Evolutionary conservation across 2,329 filamentous ascomycete genomes (phyloP).

Genomic region (Pseudonectria buxi): DNA sequence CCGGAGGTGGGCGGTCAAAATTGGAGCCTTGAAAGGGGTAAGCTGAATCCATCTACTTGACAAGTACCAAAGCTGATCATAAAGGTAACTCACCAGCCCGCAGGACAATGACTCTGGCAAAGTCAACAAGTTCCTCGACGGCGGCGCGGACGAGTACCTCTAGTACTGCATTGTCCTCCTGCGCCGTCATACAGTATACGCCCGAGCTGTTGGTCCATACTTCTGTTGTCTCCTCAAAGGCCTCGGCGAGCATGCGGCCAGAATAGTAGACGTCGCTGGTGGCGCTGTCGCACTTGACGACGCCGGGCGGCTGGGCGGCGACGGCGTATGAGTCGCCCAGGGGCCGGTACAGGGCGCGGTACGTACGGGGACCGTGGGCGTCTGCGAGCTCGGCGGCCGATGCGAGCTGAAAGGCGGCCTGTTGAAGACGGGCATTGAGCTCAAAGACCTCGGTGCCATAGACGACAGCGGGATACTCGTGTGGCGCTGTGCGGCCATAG

Average conservation of each 20-base stretch:
- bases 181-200: constrained; percentile 62
- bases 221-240: constrained; percentile 58
- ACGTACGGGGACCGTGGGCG: constrained; percentile 39
- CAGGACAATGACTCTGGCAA: constrained; percentile 60
- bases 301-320: constrained; percentile 42
- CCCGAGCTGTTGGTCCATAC: constrained; percentile 63
- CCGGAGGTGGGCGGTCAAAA: constrained; percentile 63
- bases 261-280: constrained; percentile 69
- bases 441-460: constrained; percentile 69
- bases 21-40: constrained; percentile 43
- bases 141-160: constrained; percentile 58
- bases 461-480: constrained; percentile 49
- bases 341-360: constrained; percentile 46
- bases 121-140: constrained; percentile 53
- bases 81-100: constrained; percentile 41
- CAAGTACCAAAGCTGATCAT: not conserved
- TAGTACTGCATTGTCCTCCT: constrained; percentile 66
- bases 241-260: constrained; percentile 51
- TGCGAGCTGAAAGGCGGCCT: constrained; percentile 45
- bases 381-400: constrained; percentile 46
- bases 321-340: constrained; percentile 33
- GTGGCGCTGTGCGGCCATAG: constrained; percentile 49
- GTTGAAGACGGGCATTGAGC: constrained; percentile 52
- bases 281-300: constrained; percentile 60
- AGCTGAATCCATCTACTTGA: not conserved